Percentiles rank a stretch among this genome's conserved stretches.
These are phyloP conservation scores for Penicillium ochrochloron DNA, from an alignment of 495 filamentous ascomycete species.

Conservation along the genomic window DNA sequence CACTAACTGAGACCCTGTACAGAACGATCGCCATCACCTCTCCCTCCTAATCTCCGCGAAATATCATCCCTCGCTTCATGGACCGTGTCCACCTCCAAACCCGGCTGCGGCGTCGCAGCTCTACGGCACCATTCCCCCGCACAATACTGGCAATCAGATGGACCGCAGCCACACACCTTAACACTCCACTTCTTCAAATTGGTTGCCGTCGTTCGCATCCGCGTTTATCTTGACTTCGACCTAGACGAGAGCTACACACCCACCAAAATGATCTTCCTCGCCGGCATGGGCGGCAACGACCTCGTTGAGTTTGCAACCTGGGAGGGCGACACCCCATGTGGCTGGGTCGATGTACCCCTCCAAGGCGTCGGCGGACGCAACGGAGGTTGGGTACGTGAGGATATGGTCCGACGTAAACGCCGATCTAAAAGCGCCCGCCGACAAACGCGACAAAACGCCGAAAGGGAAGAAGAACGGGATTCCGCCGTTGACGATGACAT, in stretches of 20 bases:
- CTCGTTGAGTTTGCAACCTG: conserved; percentile 81
- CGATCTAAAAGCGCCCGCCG: conserved; percentile 21
- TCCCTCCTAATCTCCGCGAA: conserved; percentile 69
- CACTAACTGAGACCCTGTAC: not conserved
- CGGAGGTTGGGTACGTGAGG: conserved; percentile 42
- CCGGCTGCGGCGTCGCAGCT: conserved; percentile 84
- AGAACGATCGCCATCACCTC: conserved; percentile 45
- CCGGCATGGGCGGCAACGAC: conserved; percentile 86
- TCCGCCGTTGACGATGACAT: conserved; percentile 9
- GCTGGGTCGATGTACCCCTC: conserved; percentile 87
- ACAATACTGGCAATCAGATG: conserved; percentile 96
- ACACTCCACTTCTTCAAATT: conserved; percentile 95
- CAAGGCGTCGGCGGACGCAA: conserved; percentile 62
- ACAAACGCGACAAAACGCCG: not conserved
- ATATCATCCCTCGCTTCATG: conserved; percentile 94
- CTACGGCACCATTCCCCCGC: conserved; percentile 77
- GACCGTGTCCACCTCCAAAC: conserved; percentile 89
- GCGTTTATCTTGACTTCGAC: conserved; percentile 88
- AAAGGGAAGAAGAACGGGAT: conserved; percentile 12
- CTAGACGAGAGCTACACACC: conserved; percentile 97
- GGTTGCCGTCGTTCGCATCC: conserved; percentile 79
- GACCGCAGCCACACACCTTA: conserved; percentile 91
- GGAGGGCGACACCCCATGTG: conserved; percentile 74
- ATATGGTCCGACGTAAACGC: conserved; percentile 11
- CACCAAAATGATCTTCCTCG: conserved; percentile 82